phyloP scores from a whole-genome alignment of 2,329 filamentous ascomycete species.

The Fusarium sp. region DNA sequence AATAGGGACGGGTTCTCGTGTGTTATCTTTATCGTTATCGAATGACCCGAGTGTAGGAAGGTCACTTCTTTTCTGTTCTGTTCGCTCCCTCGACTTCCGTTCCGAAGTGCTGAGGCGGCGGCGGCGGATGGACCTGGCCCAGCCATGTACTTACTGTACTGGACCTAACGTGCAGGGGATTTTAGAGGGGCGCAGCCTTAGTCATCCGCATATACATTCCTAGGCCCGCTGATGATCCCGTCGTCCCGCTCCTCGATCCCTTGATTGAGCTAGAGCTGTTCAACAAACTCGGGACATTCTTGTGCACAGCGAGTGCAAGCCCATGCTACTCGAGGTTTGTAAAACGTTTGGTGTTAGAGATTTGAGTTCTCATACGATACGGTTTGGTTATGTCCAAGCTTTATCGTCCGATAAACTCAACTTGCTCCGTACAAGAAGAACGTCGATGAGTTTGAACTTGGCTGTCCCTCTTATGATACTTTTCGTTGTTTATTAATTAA shows the following conservation, averaged over 20 bases:
- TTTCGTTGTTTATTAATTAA: neutral
- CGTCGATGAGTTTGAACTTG: neutral
- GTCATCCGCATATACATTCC: conserved; percentile 37
- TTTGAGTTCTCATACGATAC: neutral
- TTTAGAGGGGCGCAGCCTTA: conserved; percentile 22
- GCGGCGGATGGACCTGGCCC: neutral
- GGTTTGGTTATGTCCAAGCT: neutral
- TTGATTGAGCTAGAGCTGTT: conserved; percentile 6
- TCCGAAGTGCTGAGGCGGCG: conserved; percentile 16
- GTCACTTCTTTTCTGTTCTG: neutral
- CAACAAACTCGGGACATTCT: conserved; percentile 1
- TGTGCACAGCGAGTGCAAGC: conserved; percentile 5
- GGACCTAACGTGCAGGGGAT: conserved; percentile 7
- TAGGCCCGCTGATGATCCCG: conserved; percentile 31
- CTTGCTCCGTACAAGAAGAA: neutral
- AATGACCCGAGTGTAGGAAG: conserved; percentile 30
- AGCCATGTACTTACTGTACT: neutral
- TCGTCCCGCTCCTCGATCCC: conserved; percentile 6
- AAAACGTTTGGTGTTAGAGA: neutral
- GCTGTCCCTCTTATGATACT: neutral
- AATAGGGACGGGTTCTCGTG: conserved; percentile 12
- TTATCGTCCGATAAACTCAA: neutral
- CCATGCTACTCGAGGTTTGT: conserved; percentile 4
- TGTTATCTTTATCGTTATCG: conserved; percentile 24
- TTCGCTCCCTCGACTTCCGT: conserved; percentile 22